Conservation (phyloP, 129 eudicot genomes). For the Centella asiatica region DNA sequence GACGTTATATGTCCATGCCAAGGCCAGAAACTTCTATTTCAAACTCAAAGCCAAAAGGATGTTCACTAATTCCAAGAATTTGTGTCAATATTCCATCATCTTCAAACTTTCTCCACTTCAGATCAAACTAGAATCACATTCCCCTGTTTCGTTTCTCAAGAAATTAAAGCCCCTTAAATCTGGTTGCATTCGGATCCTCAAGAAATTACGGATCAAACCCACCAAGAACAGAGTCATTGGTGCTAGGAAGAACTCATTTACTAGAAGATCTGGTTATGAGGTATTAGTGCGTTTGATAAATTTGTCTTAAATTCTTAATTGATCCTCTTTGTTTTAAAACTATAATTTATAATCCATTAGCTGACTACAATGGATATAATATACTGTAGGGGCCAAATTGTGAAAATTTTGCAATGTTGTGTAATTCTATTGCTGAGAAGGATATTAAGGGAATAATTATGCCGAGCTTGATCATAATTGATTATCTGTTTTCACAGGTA, state of each 20-base stretch:
- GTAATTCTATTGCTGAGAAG: not conserved
- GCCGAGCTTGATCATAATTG: not conserved
- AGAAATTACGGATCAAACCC: not conserved
- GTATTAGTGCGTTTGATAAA: not conserved
- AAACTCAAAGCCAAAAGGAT: conserved; percentile 4
- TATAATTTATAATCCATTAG: not conserved
- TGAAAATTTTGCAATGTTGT: not conserved
- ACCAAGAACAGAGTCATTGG: not conserved
- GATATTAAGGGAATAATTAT: not conserved
- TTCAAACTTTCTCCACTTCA: not conserved
- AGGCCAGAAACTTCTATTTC: not conserved
- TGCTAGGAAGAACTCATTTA: not conserved
- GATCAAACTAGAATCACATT: not conserved
- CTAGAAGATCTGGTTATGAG: not conserved
- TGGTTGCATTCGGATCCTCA: not conserved
- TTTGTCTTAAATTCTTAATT: not conserved
- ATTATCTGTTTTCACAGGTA: not conserved
- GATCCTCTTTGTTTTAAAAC: not conserved
- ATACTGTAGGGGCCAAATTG: not conserved
- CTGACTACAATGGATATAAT: not conserved
- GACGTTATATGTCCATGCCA: conserved; percentile 3
- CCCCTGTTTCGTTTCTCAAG: not conserved
- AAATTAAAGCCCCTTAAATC: conserved; percentile 7
- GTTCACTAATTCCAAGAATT: not conserved
- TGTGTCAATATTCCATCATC: not conserved